A percentile compares a stretch with the other conserved stretches of the same genome.
Conservation (phyloP, 129 eudicot species). For the Flaveria linearis region DNA sequence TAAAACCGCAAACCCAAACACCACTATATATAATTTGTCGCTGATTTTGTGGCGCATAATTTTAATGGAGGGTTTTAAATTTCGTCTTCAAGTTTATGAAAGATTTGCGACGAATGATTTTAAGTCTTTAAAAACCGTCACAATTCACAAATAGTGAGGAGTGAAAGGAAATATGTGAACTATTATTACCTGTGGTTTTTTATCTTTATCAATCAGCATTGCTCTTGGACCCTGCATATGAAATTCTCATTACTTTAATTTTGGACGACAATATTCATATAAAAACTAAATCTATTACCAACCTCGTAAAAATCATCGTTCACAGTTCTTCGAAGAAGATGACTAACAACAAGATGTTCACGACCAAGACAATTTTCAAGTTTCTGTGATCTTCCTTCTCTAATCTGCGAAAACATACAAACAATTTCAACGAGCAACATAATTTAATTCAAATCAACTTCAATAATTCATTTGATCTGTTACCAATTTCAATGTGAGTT, state of each 20-base stretch:
- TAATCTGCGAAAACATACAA: conserved; percentile 19
- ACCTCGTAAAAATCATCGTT: conserved; percentile 42
- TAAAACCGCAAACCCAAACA: too few species aligned
- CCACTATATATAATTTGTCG: too few species aligned
- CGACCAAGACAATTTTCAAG: conserved; percentile 39
- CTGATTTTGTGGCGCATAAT: not conserved
- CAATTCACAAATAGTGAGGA: not conserved
- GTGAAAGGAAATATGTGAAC: not conserved
- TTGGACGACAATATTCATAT: not conserved
- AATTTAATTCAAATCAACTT: not conserved
- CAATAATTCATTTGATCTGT: not conserved
- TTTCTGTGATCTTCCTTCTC: conserved; percentile 35
- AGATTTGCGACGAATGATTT: too few species aligned
- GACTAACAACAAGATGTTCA: conserved; percentile 38
- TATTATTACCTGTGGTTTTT: conserved; percentile 39
- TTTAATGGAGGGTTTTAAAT: too few species aligned
- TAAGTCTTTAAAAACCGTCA: too few species aligned
- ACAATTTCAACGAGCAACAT: not conserved
- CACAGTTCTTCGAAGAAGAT: conserved; percentile 39
- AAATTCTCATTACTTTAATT: not conserved
- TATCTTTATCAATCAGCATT: conserved; percentile 44
- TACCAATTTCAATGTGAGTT: conserved; percentile 43
- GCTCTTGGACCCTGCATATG: conserved; percentile 46
- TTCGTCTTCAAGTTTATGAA: too few species aligned
- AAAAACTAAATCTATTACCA: not conserved